Base-by-base conservation (phyloP, 2,329 filamentous ascomycete species). In the Biscogniauxia sp. region DNA sequence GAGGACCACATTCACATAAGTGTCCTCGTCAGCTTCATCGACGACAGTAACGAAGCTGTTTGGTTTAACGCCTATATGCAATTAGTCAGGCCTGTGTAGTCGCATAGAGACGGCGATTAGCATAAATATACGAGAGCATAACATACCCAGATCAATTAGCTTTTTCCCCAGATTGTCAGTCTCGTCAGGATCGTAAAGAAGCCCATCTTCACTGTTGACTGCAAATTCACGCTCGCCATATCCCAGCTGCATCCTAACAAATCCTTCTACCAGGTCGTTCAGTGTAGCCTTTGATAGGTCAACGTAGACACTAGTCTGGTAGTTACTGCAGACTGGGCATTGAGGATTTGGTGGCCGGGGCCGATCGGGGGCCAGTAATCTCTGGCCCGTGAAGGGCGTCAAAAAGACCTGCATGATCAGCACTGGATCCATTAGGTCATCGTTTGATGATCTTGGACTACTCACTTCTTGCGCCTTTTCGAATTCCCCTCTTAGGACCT, bases 101-200 rank as follows among this genome's bases (percentile, higher is more conserved):
- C 9, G 9, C 6, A 63, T 28, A 5, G 58, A 23, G 23, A 23
- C 23, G 5, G 23, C 5, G 23, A 23, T 58, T 37, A 59, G 52
- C 17, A n/a, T 25, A 13, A 19, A 55, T 59, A 23, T 56, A 20
- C 52, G 25, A 2, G 23, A 25, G 58, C 20, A 54, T 28, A 15
- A 63, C 78, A 68, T 79, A 85, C 86, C 91, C 8, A 97, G 82
- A 20, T 97, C 91, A 25, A 76, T 81, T 55, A 99, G 82, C 62
- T 90, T 93, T 79, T 92, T 96, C 1, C 81, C 75, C 0, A 98
- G 79, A 69, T 97, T 96, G 60, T 96, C 91, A 4, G 92, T 92
- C 70, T 96, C 86, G 59, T 98, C 95, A 0, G 88, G 85, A 69
- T 98, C 95, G 69, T 96, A 98, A 51, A 98, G 82, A n/a, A 93